Evolutionary conservation across 2,329 filamentous ascomycete genomes (phyloP).

Genomic region (Diaporthe vaccinii): DNA sequence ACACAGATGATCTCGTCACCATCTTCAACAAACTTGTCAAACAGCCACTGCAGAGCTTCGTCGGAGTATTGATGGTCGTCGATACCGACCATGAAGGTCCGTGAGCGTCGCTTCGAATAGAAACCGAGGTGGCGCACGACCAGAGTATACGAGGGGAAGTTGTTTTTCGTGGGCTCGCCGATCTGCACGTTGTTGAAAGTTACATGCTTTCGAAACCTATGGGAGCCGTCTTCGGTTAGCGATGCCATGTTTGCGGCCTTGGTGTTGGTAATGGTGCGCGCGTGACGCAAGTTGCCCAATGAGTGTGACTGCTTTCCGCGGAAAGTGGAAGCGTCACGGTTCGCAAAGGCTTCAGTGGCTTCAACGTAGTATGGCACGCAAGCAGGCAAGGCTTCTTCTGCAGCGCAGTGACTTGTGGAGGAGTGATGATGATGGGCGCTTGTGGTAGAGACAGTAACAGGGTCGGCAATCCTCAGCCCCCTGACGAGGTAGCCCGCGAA

Average conservation of each 20-base stretch:
- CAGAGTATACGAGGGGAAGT: slow-evolving; percentile 80
- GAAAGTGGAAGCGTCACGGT: neutral
- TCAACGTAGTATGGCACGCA: neutral
- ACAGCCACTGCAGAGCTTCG: slow-evolving; percentile 91
- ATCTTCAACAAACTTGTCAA: slow-evolving; percentile 92
- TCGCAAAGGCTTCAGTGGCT: neutral
- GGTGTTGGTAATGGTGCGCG: neutral
- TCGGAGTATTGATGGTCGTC: slow-evolving; percentile 94
- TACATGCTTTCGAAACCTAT: slow-evolving; percentile 71
- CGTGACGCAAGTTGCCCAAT: slow-evolving; percentile 11
- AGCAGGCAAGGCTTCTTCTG: slow-evolving; percentile 2
- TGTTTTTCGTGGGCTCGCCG: slow-evolving; percentile 71
- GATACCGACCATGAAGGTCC: slow-evolving; percentile 91
- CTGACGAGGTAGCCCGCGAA: slow-evolving; percentile 1
- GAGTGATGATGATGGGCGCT: slow-evolving; percentile 2
- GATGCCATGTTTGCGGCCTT: slow-evolving; percentile 52
- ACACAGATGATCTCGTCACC: slow-evolving; percentile 95
- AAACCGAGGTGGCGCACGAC: slow-evolving; percentile 91
- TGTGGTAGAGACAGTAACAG: slow-evolving; percentile 14
- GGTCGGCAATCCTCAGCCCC: slow-evolving; percentile 10
- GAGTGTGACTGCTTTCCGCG: neutral
- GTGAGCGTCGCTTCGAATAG: slow-evolving; percentile 78
- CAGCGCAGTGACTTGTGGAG: neutral
- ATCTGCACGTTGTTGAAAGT: slow-evolving; percentile 72
- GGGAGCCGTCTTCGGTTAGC: slow-evolving; percentile 57